Conservation (phyloP, 1,284 basidiomycete species). For the Leccinum griseonigrum region DNA sequence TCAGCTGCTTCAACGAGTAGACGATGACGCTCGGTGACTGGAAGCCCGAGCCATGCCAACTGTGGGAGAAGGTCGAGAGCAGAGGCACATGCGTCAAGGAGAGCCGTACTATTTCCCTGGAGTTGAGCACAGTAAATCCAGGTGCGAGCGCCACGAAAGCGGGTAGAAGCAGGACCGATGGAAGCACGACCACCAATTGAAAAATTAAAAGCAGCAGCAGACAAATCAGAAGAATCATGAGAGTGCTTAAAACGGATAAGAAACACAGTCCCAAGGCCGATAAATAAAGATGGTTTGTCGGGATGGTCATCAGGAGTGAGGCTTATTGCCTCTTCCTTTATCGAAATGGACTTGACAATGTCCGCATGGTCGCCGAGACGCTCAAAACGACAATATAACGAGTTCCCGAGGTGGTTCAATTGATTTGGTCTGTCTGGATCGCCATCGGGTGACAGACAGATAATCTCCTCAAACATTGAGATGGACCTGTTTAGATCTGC, state of each 20-base stretch:
- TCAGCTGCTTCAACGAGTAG: background rate
- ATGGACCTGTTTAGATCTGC: background rate
- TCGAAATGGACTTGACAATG: background rate
- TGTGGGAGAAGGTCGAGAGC: background rate
- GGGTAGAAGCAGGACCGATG: background rate
- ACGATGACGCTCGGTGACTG: background rate
- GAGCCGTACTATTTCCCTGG: background rate
- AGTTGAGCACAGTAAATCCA: background rate
- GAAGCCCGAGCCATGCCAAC: background rate
- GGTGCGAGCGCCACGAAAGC: background rate
- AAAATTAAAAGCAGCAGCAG: background rate
- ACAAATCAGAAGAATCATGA: background rate
- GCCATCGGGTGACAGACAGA: background rate
- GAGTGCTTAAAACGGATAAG: background rate
- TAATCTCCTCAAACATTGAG: background rate
- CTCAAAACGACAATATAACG: background rate
- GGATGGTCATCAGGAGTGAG: background rate
- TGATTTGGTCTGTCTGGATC: background rate
- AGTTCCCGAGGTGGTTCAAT: background rate
- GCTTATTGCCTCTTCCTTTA: background rate
- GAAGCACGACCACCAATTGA: background rate
- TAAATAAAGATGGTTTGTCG: background rate
- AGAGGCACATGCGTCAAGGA: background rate
- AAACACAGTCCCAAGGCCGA: background rate
- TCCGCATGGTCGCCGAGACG: background rate